A percentile compares a stretch with the other conserved stretches of the same genome.
Conservation (phyloP, 1,284 basidiomycete genomes). For the Moniliella sp. region DNA sequence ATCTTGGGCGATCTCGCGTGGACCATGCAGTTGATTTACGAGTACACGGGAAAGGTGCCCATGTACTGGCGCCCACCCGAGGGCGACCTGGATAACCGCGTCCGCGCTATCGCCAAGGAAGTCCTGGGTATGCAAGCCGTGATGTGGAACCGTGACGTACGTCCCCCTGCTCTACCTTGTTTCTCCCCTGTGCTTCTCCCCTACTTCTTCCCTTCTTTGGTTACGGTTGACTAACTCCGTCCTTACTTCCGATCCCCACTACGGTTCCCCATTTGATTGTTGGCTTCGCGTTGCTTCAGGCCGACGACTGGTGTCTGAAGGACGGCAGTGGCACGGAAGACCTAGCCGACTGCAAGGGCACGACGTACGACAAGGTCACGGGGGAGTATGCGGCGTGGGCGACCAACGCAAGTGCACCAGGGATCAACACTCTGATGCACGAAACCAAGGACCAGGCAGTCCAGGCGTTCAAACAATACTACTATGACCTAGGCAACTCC, state of each 20-base stretch:
- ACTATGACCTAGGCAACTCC: neutral
- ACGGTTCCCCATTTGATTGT: too few species aligned
- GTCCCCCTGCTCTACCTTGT: too few species aligned
- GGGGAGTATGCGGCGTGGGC: neutral
- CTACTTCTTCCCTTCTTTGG: too few species aligned
- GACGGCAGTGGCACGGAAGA: neutral
- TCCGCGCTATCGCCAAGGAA: constrained; percentile 21
- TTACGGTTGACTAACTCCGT: too few species aligned
- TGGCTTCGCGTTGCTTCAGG: too few species aligned
- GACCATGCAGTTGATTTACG: constrained; percentile 58
- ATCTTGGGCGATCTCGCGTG: constrained; percentile 59
- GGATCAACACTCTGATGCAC: neutral
- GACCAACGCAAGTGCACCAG: too few species aligned
- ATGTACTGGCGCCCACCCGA: constrained; percentile 23
- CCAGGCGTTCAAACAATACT: neutral
- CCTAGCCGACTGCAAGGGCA: neutral
- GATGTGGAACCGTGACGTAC: constrained; percentile 35
- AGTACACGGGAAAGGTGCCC: constrained; percentile 44
- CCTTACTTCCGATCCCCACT: too few species aligned
- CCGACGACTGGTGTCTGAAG: neutral
- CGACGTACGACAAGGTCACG: neutral
- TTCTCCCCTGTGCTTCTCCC: too few species aligned
- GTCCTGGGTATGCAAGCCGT: constrained; percentile 33
- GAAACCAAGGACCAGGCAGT: neutral
- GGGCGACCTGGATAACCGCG: constrained; percentile 24